Evolutionary conservation across 768 basidiomycete genomes (phyloP).

Genomic region (Tylopilus cervinicoccineus): DNA sequence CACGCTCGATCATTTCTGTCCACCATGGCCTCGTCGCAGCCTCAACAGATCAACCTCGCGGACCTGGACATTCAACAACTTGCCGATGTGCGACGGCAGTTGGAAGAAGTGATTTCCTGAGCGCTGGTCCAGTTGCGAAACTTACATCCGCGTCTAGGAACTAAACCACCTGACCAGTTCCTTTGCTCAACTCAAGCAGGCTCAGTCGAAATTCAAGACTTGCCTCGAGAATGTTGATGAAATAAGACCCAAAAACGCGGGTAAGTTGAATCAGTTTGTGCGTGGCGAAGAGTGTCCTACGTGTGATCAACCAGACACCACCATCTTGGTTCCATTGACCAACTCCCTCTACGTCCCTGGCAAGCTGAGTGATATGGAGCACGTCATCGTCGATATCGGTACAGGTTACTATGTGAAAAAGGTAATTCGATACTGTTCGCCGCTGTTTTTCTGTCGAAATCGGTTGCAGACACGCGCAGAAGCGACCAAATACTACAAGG

Average conservation of each 20-base stretch:
- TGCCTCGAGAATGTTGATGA: constrained; percentile 81
- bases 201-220: constrained; percentile 86
- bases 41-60: constrained; percentile 71
- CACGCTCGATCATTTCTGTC: constrained; percentile 4
- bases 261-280: constrained; percentile 28
- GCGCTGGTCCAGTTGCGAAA: background rate
- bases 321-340: constrained; percentile 87
- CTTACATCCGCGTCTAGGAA: constrained; percentile 52
- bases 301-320: constrained; percentile 55
- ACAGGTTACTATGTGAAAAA: constrained; percentile 97
- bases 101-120: constrained; percentile 69
- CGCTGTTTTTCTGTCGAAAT: background rate
- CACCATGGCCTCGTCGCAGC: constrained; percentile 39
- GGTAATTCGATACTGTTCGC: constrained; percentile 39
- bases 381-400: constrained; percentile 93
- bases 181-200: constrained; percentile 88
- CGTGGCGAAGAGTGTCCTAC: background rate
- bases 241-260: constrained; percentile 65
- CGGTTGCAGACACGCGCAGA: constrained; percentile 67
- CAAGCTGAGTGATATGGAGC: constrained; percentile 73
- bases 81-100: constrained; percentile 82
- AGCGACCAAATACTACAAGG: constrained; percentile 75
- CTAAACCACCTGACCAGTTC: constrained; percentile 87
- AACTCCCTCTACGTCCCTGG: constrained; percentile 96
- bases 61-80: constrained; percentile 88